Conservation (phyloP, 23 red algal species). For the Gracilariopsis chorda region DNA sequence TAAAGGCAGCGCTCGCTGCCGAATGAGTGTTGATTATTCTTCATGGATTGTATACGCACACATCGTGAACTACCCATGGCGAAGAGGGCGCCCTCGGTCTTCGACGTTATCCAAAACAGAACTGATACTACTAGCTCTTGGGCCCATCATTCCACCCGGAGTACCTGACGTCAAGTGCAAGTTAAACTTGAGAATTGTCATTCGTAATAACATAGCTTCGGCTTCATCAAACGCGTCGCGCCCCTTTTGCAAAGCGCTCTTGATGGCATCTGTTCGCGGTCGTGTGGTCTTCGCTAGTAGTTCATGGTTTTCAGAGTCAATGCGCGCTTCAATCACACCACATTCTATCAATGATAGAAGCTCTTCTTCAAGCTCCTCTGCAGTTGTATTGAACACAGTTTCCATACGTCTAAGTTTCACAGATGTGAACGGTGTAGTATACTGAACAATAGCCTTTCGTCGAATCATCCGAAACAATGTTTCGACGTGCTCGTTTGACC, state of each 20-base stretch:
- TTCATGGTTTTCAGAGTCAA: constrained; percentile 64
- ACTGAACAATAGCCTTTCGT: constrained; percentile 74
- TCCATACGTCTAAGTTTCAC: constrained; percentile 72
- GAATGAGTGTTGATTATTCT: no score
- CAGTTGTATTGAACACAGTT: constrained; percentile 54
- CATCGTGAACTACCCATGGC: constrained; percentile 20
- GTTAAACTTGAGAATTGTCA: constrained; percentile 66
- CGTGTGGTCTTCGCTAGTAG: constrained; percentile 48
- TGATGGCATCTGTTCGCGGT: constrained; percentile 16
- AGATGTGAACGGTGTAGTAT: constrained; percentile 74
- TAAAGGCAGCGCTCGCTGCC: no score
- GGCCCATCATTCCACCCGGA: not conserved
- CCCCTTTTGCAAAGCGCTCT: constrained; percentile 29
- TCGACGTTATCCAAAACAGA: constrained; percentile 50
- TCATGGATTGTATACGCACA: no score
- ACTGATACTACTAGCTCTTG: constrained; percentile 27
- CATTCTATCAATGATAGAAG: constrained; percentile 71
- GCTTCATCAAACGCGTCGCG: constrained; percentile 62
- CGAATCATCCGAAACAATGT: constrained; percentile 66
- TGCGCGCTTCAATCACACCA: constrained; percentile 68
- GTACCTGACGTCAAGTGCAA: not conserved
- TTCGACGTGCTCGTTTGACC: constrained; percentile 57
- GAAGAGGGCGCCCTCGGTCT: constrained; percentile 23
- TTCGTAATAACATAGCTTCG: constrained; percentile 68
- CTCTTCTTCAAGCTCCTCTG: constrained; percentile 54